Percentiles rank a stretch among this genome's conserved stretches.
Conservation (phyloP, 371 early-diverging fungal species). For the Haplosporangium sp. region DNA sequence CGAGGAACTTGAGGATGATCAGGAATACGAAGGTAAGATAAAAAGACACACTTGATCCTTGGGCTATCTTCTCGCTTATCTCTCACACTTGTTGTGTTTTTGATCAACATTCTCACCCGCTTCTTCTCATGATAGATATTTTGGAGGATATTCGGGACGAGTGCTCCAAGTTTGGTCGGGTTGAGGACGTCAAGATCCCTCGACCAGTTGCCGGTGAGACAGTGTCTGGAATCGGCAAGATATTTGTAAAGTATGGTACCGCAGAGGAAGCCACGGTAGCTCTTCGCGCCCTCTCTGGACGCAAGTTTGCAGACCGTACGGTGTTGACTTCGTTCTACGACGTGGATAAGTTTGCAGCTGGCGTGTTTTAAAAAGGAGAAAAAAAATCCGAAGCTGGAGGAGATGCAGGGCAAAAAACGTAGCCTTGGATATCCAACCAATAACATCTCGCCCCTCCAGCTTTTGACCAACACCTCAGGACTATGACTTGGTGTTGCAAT, state of each 20-base stretch:
- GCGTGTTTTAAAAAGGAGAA: conserved; percentile 63
- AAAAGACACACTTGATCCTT: background rate
- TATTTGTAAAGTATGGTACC: conserved; percentile 83
- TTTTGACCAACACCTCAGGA: too few species aligned
- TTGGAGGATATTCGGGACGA: conserved; percentile 92
- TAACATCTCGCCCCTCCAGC: background rate
- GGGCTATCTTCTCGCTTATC: background rate
- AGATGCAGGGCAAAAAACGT: background rate
- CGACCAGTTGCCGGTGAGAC: conserved; percentile 68
- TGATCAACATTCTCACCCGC: background rate
- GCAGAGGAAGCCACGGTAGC: conserved; percentile 74
- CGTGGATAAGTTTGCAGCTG: conserved; percentile 71
- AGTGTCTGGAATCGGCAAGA: conserved; percentile 89
- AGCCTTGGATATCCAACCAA: conserved; percentile 8
- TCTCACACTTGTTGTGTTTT: background rate
- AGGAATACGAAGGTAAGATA: conserved; percentile 84
- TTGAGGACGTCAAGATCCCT: conserved; percentile 87
- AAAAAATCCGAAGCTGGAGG: too few species aligned
- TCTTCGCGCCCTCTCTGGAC: conserved; percentile 89
- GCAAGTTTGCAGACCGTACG: conserved; percentile 93
- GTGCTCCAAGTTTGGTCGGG: conserved; percentile 87
- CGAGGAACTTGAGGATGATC: conserved; percentile 88
- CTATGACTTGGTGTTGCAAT: too few species aligned
- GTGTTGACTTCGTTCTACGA: conserved; percentile 90
- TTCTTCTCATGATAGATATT: conserved; percentile 73